These are phyloP conservation scores for Artemisia tridentata DNA, from an alignment of 129 eudicot species.

Conservation along the genomic window DNA sequence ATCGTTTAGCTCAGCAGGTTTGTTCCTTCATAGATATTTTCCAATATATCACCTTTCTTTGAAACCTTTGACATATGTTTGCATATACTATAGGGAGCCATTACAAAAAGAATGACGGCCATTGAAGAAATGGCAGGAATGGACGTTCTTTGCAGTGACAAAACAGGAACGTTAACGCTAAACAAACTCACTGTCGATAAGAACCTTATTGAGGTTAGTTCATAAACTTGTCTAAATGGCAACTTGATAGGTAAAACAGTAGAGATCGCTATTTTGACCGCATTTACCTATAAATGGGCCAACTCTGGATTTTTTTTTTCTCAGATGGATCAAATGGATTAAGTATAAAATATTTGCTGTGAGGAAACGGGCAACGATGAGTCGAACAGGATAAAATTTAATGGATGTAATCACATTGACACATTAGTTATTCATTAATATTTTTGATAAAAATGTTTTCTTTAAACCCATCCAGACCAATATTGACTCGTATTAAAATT, in stretches of 20 bases:
- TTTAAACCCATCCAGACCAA: no score
- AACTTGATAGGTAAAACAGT: neutral
- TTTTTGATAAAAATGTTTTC: neutral
- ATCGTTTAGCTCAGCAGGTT: slow-evolving; percentile 21
- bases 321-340: neutral
- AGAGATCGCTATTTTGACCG: no score
- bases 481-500: no score
- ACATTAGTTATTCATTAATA: neutral
- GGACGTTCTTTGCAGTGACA: slow-evolving; percentile 49
- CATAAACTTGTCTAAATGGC: neutral
- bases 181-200: slow-evolving; percentile 40
- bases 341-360: neutral
- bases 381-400: neutral
- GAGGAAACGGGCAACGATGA: neutral
- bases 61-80: neutral
- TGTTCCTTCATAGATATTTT: neutral
- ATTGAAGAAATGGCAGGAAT: slow-evolving; percentile 47
- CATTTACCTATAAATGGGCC: neutral
- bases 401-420: neutral
- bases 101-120: slow-evolving; percentile 43
- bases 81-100: slow-evolving; percentile 32
- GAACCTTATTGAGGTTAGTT: slow-evolving; percentile 30
- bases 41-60: neutral
- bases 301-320: neutral
- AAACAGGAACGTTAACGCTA: slow-evolving; percentile 38